Evolutionary conservation across 2,329 filamentous ascomycete genomes (phyloP).

Genomic region (Penicillium sp.): DNA sequence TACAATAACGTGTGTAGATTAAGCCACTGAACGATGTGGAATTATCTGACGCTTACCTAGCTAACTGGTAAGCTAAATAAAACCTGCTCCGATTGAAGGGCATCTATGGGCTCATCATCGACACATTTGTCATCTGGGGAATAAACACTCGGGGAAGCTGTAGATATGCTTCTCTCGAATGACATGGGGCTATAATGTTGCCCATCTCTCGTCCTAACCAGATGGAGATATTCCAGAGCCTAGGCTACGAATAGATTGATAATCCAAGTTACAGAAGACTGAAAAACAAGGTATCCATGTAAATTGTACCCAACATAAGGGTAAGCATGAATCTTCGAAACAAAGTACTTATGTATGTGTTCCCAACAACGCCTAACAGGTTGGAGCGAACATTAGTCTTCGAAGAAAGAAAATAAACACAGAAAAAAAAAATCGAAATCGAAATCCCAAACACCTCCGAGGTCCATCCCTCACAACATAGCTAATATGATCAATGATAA

Average conservation of each 20-base stretch:
- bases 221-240: background rate
- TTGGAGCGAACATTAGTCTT: background rate
- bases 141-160: too few species aligned
- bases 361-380: background rate
- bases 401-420: background rate
- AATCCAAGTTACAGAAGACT: too few species aligned
- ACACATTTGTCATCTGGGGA: too few species aligned
- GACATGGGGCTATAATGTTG: background rate
- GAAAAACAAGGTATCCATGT: background rate
- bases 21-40: too few species aligned
- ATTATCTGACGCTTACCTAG: too few species aligned
- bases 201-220: background rate
- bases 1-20: too few species aligned
- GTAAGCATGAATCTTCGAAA: background rate
- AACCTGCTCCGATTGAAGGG: too few species aligned
- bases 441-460: conserved; percentile 3
- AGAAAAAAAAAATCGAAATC: background rate
- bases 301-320: background rate
- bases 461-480: background rate
- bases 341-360: background rate
- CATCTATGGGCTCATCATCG: too few species aligned
- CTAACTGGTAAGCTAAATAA: too few species aligned
- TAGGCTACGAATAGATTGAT: background rate
- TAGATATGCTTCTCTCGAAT: background rate
- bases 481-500: conserved; percentile 10